Percentiles rank a stretch among this genome's conserved stretches.
Evolutionary conservation across 176 grass and related monocot species (phyloP).

Genomic region (Saccharum officinarum): DNA sequence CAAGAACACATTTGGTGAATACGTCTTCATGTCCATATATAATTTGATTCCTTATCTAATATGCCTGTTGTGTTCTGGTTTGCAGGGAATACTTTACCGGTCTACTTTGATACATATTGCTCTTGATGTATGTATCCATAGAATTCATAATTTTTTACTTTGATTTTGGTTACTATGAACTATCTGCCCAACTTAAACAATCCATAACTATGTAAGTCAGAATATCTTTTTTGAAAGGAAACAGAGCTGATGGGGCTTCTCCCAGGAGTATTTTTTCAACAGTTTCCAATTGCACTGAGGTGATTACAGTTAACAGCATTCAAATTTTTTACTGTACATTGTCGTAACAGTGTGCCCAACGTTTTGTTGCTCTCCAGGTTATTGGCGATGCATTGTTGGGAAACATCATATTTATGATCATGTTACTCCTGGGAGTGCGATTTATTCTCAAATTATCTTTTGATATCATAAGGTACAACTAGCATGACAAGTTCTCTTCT

Average conservation of each 20-base stretch:
- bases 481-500: not conserved
- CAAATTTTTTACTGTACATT: conserved; percentile 11
- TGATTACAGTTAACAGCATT: conserved; percentile 16
- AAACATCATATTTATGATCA: conserved; percentile 64
- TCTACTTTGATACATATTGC: conserved; percentile 67
- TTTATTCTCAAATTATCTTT: conserved; percentile 66
- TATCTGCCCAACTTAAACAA: conserved; percentile 18
- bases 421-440: conserved; percentile 53
- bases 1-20: conserved; percentile 7
- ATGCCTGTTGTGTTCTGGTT: conserved; percentile 1
- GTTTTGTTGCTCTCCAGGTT: conserved; percentile 50
- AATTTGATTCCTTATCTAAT: not conserved
- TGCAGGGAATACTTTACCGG: conserved; percentile 70
- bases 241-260: conserved; percentile 53
- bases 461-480: conserved; percentile 57
- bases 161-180: conserved; percentile 16
- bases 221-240: conserved; percentile 64
- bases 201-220: conserved; percentile 76
- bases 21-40: not conserved
- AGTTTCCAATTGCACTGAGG: conserved; percentile 69
- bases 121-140: conserved; percentile 83
- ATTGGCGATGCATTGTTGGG: conserved; percentile 56
- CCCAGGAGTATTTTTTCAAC: conserved; percentile 42
- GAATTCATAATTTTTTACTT: conserved; percentile 9
- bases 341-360: not conserved